These are phyloP conservation scores for Sanghuangporus baumii DNA, from an alignment of 1,284 basidiomycete species.

Conservation along the genomic window DNA sequence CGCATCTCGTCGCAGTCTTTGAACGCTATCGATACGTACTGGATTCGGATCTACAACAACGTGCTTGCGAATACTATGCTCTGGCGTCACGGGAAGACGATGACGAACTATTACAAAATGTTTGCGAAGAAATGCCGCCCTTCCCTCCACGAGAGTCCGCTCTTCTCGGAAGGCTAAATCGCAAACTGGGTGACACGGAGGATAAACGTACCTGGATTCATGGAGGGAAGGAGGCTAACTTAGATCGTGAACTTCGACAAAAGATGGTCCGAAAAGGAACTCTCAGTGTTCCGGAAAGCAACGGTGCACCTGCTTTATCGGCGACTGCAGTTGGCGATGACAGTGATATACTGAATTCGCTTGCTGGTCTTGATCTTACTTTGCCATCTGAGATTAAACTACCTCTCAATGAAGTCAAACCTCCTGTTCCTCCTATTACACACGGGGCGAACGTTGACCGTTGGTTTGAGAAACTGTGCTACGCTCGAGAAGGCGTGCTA, in stretches of 20 bases:
- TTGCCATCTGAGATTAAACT: constrained; percentile 29
- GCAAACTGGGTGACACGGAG: constrained; percentile 84
- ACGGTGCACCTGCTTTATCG: constrained; percentile 20
- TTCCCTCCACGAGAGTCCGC: constrained; percentile 95
- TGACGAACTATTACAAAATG: constrained; percentile 87
- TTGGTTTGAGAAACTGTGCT: constrained; percentile 86
- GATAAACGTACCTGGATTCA: constrained; percentile 96
- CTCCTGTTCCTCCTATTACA: constrained; percentile 42
- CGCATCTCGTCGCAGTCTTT: constrained; percentile 90
- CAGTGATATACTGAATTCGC: constrained; percentile 65
- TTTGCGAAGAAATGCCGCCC: constrained; percentile 99
- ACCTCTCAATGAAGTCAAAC: constrained; percentile 14
- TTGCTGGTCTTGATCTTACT: constrained; percentile 79
- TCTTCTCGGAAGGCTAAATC: constrained; percentile 79
- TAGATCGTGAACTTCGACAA: constrained; percentile 58
- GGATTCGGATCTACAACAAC: constrained; percentile 97
- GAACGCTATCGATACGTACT: constrained; percentile 97
- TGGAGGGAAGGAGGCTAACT: constrained; percentile 87
- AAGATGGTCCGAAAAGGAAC: constrained; percentile 38
- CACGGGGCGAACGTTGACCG: constrained; percentile 72
- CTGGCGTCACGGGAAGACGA: constrained; percentile 78
- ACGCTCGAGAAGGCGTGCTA: constrained; percentile 81
- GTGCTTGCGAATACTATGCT: constrained; percentile 94
- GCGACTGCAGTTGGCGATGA: constrained; percentile 32
- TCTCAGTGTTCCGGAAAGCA: constrained; percentile 19